Evolutionary conservation across 345 rosid species (phyloP).

Genomic region (Microthlaspi erraticum): DNA sequence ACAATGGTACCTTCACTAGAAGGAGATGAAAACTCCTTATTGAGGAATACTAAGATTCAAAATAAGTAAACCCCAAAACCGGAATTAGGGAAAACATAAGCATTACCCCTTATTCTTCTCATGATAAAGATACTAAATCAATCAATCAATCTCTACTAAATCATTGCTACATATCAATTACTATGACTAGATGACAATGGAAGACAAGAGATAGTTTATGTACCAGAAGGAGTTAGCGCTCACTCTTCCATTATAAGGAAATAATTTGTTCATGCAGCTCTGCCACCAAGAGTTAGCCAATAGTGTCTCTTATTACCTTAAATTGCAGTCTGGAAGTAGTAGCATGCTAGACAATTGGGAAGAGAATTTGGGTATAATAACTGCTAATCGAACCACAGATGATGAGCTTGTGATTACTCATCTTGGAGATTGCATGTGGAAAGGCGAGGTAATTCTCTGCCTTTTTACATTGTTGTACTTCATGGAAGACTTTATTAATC

Average conservation of each 20-base stretch:
- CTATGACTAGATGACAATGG: not conserved
- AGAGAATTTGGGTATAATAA: constrained; percentile 92
- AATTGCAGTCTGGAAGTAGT: constrained; percentile 61
- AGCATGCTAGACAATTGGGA: constrained; percentile 99
- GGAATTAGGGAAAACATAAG: not conserved
- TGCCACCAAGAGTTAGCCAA: not conserved
- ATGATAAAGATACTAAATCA: not conserved
- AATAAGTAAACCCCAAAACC: not conserved
- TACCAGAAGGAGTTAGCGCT: constrained; percentile 8
- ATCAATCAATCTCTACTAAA: not conserved
- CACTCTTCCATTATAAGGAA: constrained; percentile 9
- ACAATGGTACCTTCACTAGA: not conserved
- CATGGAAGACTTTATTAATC: constrained; percentile 22
- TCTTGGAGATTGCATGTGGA: constrained; percentile 98
- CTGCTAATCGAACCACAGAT: constrained; percentile 96
- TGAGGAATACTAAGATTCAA: not conserved
- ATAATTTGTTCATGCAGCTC: constrained; percentile 11
- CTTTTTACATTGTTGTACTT: constrained; percentile 23
- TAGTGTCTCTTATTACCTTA: constrained; percentile 23
- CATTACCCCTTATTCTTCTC: constrained; percentile 2
- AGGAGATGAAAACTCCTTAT: not conserved
- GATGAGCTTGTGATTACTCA: constrained; percentile 95
- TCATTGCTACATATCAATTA: not conserved
- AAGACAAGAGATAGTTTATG: constrained; percentile 4
- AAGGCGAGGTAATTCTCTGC: constrained; percentile 75